Conservation (phyloP, 768 basidiomycete species). For the Mycena pura region DNA sequence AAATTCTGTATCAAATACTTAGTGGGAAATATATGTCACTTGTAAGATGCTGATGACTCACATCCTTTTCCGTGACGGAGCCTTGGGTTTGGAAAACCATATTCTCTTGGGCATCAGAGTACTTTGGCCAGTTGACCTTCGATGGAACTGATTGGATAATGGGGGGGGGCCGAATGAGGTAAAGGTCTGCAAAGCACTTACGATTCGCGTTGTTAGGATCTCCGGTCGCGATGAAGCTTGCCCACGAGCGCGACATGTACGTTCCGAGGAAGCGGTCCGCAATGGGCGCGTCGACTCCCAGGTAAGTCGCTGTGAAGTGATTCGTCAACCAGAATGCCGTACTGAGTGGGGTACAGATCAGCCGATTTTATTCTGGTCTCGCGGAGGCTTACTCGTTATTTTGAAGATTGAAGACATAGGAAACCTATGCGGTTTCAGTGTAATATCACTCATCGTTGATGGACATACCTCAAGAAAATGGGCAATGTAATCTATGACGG, state of each 20-base stretch:
- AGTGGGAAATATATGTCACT: neutral
- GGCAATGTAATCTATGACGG: slow-evolving; percentile 12
- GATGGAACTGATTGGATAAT: slow-evolving; percentile 3
- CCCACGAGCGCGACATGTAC: slow-evolving; percentile 25
- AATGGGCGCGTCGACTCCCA: slow-evolving; percentile 17
- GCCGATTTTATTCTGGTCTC: neutral
- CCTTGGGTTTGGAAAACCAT: slow-evolving; percentile 27
- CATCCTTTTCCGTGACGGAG: slow-evolving; percentile 18
- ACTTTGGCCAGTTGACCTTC: slow-evolving; percentile 19
- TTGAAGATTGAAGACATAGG: slow-evolving; percentile 24
- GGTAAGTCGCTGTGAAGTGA: slow-evolving; percentile 24
- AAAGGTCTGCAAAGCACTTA: neutral
- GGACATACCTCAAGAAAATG: slow-evolving; percentile 20
- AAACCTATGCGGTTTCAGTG: neutral
- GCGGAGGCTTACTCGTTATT: slow-evolving; percentile 20
- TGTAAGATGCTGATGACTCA: neutral
- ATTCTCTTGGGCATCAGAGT: slow-evolving; percentile 14
- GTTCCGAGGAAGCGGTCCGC: slow-evolving; percentile 23
- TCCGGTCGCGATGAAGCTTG: slow-evolving; percentile 24
- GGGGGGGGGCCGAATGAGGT: neutral
- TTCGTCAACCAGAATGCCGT: slow-evolving; percentile 24
- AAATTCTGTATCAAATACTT: slow-evolving; percentile 3
- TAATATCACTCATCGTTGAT: neutral
- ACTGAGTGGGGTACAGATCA: neutral
- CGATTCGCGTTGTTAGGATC: slow-evolving; percentile 26